phyloP scores from a whole-genome alignment of 352 stramenopile species.

The Aphanomyces euteiches region DNA sequence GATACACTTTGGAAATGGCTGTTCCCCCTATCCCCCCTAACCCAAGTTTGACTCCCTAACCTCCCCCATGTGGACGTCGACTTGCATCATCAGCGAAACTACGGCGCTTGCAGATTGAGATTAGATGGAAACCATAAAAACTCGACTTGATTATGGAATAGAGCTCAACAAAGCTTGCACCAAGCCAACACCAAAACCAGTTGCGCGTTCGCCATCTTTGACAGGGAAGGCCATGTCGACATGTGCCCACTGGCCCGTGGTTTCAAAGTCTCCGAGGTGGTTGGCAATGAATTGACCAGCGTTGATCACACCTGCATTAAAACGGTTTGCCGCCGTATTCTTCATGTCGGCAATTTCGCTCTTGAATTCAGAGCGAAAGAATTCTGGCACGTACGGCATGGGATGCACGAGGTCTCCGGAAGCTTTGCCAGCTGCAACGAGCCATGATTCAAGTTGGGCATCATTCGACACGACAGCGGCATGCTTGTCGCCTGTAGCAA shows the following conservation, averaged over 20 bases:
- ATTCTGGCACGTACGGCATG: slow-evolving; percentile 77
- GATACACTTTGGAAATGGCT: too few species aligned
- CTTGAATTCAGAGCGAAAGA: slow-evolving; percentile 74
- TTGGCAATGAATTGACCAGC: slow-evolving; percentile 85
- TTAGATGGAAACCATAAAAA: too few species aligned
- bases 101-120: too few species aligned
- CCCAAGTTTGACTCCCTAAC: too few species aligned
- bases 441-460: slow-evolving; percentile 56
- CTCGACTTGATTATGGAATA: not conserved
- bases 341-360: slow-evolving; percentile 86
- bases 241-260: slow-evolving; percentile 69
- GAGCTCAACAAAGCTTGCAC: slow-evolving; percentile 1
- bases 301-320: slow-evolving; percentile 74
- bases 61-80: too few species aligned
- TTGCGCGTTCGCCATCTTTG: slow-evolving; percentile 45
- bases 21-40: too few species aligned
- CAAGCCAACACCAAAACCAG: slow-evolving; percentile 82
- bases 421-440: slow-evolving; percentile 45
- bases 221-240: slow-evolving; percentile 83
- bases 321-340: slow-evolving; percentile 75
- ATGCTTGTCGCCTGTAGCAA: slow-evolving; percentile 77
- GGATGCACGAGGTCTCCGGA: slow-evolving; percentile 79
- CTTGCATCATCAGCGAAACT: too few species aligned
- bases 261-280: slow-evolving; percentile 56
- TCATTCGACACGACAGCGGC: slow-evolving; percentile 70